A percentile compares a stretch with the other conserved stretches of the same genome.
phyloP scores from a whole-genome alignment of 345 rosid species.

The Rhodamnia argentea region DNA sequence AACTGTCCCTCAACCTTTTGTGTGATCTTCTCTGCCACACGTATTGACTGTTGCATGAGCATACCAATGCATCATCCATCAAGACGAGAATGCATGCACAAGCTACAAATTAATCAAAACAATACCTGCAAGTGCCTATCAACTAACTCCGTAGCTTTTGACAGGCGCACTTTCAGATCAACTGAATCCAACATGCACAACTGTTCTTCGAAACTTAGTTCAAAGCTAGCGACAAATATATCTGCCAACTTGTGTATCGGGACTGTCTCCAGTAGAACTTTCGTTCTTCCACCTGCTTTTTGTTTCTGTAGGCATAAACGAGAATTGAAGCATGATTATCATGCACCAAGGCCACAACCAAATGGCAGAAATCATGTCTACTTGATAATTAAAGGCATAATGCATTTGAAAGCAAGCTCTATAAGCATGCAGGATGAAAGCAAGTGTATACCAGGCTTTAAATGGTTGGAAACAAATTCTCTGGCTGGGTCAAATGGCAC shows the following conservation, averaged over 20 bases:
- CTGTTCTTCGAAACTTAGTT: conserved; percentile 98
- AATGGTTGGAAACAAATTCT: not conserved
- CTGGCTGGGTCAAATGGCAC: not conserved
- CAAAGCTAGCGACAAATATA: conserved; percentile 99
- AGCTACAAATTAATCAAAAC: not conserved
- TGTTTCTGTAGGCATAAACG: conserved; percentile 48
- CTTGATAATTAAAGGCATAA: not conserved
- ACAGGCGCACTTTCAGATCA: conserved; percentile 84
- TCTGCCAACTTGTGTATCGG: conserved; percentile 97
- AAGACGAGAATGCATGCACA: conserved; percentile 6
- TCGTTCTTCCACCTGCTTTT: conserved; percentile 93
- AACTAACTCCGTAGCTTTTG: conserved; percentile 95
- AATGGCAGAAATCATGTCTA: not conserved
- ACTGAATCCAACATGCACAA: conserved; percentile 89
- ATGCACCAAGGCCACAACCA: not conserved
- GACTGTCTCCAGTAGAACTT: conserved; percentile 91
- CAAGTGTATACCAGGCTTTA: not conserved
- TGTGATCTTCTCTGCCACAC: conserved; percentile 97
- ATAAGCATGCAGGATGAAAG: not conserved
- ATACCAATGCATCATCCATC: conserved; percentile 13
- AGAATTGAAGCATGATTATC: not conserved
- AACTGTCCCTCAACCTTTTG: conserved; percentile 98
- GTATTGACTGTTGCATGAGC: conserved; percentile 79
- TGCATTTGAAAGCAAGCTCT: not conserved
- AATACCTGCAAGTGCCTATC: conserved; percentile 96